These are phyloP conservation scores for Fusarium guadeloupense DNA, from an alignment of 2,329 filamentous ascomycete genomes.

Conservation along the genomic window DNA sequence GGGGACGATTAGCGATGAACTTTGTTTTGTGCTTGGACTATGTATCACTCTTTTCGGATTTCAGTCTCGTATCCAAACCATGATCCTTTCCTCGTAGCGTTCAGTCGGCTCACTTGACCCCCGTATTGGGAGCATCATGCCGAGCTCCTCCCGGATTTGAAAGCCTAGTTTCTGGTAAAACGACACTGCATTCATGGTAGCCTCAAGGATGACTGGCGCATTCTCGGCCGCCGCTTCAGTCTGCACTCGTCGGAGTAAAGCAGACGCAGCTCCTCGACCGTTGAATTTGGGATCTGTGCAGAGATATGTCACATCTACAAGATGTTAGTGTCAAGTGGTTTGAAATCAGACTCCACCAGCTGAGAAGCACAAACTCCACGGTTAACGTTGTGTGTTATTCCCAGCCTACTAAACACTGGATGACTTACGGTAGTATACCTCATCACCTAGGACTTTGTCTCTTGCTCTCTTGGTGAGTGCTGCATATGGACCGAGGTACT, in stretches of 20 bases:
- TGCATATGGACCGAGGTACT: slow-evolving; percentile 50
- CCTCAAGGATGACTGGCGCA: slow-evolving; percentile 51
- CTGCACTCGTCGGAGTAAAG: slow-evolving; percentile 48
- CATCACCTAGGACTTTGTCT: slow-evolving; percentile 43
- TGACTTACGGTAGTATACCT: slow-evolving; percentile 51
- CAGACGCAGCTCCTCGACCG: slow-evolving; percentile 49
- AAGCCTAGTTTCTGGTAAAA: slow-evolving; percentile 54
- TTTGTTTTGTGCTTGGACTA: slow-evolving; percentile 9
- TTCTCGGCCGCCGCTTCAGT: slow-evolving; percentile 45
- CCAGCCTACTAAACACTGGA: background rate
- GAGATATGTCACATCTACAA: slow-evolving; percentile 52
- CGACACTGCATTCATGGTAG: slow-evolving; percentile 50
- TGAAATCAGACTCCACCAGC: background rate
- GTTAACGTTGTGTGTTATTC: background rate
- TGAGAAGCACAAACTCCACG: background rate
- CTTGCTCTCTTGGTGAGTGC: slow-evolving; percentile 46
- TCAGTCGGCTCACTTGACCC: slow-evolving; percentile 44
- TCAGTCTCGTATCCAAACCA: slow-evolving; percentile 44
- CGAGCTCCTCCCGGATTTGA: slow-evolving; percentile 43
- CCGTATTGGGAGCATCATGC: slow-evolving; percentile 48
- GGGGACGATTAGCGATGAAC: slow-evolving; percentile 32
- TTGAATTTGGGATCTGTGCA: slow-evolving; percentile 50
- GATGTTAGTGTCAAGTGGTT: slow-evolving; percentile 17
- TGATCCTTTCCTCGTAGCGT: slow-evolving; percentile 48
- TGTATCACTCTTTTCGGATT: background rate